Conservation (phyloP, 371 early-diverging fungal species). For the Amoeboaphelidium protococcarum region DNA sequence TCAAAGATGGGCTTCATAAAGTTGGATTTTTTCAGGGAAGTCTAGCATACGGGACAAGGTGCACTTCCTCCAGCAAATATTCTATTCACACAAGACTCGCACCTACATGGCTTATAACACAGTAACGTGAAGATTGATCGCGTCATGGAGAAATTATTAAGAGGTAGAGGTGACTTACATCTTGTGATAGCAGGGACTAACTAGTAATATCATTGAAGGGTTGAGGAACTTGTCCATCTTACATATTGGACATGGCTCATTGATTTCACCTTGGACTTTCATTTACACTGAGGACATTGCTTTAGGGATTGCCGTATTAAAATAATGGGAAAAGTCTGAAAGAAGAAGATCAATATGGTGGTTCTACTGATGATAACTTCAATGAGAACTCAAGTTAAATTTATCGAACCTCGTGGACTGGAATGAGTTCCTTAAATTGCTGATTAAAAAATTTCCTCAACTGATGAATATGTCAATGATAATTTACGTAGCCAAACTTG, state of each 20-base stretch:
- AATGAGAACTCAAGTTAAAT: no score
- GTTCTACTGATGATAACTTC: no score
- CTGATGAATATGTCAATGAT: no score
- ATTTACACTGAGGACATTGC: not conserved
- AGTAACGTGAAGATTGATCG: not conserved
- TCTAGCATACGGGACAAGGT: constrained; percentile 72
- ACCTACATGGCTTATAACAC: constrained; percentile 22
- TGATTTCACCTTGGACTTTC: constrained; percentile 10
- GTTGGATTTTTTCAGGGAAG: constrained; percentile 45
- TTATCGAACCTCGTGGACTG: no score
- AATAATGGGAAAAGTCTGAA: not conserved
- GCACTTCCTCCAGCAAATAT: constrained; percentile 60
- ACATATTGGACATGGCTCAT: constrained; percentile 86
- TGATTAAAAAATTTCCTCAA: no score
- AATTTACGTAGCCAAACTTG: no score
- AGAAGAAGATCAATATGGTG: no score
- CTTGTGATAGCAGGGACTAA: constrained; percentile 93
- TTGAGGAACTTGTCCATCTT: constrained; percentile 80
- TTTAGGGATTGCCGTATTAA: not conserved
- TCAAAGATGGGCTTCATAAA: constrained; percentile 76
- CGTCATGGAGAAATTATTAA: not conserved
- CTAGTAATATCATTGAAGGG: constrained; percentile 66
- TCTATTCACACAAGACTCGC: constrained; percentile 65
- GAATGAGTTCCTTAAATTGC: no score
- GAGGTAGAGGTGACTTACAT: constrained; percentile 26